Conservation (phyloP, 1,139 yeast genomes). For the Zygoascus sp. region DNA sequence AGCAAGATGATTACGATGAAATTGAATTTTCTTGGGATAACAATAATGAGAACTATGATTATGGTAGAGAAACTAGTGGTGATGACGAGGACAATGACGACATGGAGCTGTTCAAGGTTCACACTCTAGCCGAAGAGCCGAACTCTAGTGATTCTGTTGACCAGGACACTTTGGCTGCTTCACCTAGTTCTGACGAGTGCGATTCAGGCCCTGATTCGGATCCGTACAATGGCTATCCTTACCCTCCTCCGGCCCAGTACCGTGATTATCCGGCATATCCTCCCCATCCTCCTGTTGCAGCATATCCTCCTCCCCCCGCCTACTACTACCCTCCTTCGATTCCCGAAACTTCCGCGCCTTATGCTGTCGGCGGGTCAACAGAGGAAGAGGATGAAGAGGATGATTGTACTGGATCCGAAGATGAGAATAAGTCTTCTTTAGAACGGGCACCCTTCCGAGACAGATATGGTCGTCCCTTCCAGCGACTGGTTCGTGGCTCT, state of each 20-base stretch:
- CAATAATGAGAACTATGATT: constrained; percentile 12
- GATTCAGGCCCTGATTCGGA: constrained; percentile 12
- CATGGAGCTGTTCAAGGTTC: constrained; percentile 12
- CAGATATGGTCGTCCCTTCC: constrained; percentile 8
- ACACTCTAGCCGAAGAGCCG: constrained; percentile 4
- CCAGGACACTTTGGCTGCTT: not conserved
- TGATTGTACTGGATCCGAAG: constrained; percentile 12
- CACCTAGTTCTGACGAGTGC: not conserved
- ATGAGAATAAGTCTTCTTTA: constrained; percentile 1
- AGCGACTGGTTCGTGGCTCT: constrained; percentile 8
- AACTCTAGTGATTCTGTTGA: not conserved
- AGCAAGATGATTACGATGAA: constrained; percentile 1
- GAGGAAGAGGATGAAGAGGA: constrained; percentile 12
- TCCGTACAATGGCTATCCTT: not conserved
- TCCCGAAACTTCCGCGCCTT: not conserved
- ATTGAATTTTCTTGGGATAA: constrained; percentile 6
- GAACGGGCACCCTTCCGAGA: constrained; percentile 8
- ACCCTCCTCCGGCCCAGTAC: not conserved
- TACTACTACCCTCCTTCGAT: constrained; percentile 6
- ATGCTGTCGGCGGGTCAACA: too few relatives aligned
- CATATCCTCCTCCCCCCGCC: constrained; percentile 4
- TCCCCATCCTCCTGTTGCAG: constrained; percentile 7
- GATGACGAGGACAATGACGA: constrained; percentile 5
- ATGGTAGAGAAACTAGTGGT: too few relatives aligned
- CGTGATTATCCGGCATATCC: constrained; percentile 8